Conservation (phyloP, 163 green algal species). For the Chloromonas sp. region DNA sequence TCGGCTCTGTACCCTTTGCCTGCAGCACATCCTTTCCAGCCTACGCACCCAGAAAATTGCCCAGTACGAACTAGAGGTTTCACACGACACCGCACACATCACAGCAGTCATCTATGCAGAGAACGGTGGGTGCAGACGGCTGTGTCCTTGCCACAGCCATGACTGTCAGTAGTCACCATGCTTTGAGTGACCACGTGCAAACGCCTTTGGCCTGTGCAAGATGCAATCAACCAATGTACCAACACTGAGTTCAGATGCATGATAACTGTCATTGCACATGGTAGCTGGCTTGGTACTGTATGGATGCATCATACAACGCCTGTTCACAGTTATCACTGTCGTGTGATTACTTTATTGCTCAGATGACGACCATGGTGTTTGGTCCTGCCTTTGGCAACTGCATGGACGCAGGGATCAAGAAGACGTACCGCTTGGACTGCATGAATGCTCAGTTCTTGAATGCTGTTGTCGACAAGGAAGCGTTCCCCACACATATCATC, state of each 20-base stretch:
- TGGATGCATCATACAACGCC: too few species aligned
- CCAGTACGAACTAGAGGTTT: not conserved
- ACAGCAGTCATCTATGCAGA: not conserved
- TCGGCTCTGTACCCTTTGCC: not conserved
- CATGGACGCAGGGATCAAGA: not conserved
- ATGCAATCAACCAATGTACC: not conserved
- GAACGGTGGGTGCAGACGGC: not conserved
- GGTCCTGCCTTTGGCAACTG: not conserved
- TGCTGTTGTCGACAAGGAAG: not conserved
- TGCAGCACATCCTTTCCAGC: not conserved
- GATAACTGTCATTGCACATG: too few species aligned
- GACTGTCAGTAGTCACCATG: not conserved
- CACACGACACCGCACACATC: not conserved
- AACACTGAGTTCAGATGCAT: not conserved
- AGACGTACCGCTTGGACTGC: not conserved
- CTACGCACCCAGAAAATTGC: not conserved
- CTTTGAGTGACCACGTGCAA: not conserved
- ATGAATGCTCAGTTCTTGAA: not conserved
- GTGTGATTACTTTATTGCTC: not conserved
- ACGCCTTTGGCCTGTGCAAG: not conserved
- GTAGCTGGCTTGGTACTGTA: too few species aligned
- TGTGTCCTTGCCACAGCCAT: not conserved
- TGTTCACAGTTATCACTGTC: too few species aligned
- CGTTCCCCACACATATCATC: not conserved
- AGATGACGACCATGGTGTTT: not conserved